Conservation (phyloP, 179 eudicot species). For the Corrigiola litoralis region DNA sequence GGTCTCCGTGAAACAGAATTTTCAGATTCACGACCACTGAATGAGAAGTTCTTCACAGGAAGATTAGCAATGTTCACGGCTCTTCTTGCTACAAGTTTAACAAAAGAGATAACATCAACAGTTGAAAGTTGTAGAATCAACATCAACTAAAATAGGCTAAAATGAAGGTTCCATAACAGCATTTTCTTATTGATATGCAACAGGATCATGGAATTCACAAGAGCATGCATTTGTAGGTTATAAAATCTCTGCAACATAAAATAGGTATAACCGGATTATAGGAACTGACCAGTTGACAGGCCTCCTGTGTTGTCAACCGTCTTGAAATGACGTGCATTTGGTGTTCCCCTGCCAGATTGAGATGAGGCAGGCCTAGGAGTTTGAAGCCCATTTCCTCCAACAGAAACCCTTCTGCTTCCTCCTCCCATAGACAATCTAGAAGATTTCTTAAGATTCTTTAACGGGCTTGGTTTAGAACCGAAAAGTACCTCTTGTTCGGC, state of each 20-base stretch:
- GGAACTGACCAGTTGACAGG: slow-evolving; percentile 50
- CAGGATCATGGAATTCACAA: neutral
- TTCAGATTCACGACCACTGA: slow-evolving; percentile 50
- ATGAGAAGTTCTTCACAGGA: slow-evolving; percentile 37
- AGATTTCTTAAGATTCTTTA: slow-evolving; percentile 74
- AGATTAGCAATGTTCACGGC: slow-evolving; percentile 42
- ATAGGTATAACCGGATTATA: neutral
- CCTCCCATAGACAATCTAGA: slow-evolving; percentile 55
- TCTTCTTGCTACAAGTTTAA: slow-evolving; percentile 38
- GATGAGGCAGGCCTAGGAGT: slow-evolving; percentile 51
- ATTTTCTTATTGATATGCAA: no score
- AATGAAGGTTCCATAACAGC: no score
- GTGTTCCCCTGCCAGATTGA: slow-evolving; percentile 50
- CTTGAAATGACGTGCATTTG: slow-evolving; percentile 48
- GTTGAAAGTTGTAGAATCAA: neutral
- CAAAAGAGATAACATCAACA: neutral
- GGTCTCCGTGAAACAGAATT: slow-evolving; percentile 52
- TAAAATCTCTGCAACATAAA: neutral
- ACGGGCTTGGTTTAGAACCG: slow-evolving; percentile 88
- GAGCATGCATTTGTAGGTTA: neutral
- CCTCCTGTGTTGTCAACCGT: slow-evolving; percentile 52
- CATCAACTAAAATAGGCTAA: no score
- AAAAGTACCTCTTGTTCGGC: slow-evolving; percentile 80
- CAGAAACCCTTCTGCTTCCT: slow-evolving; percentile 56
- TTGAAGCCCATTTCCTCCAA: slow-evolving; percentile 56